Conservation (phyloP, 495 filamentous ascomycete species). For the Niebla homalea region DNA sequence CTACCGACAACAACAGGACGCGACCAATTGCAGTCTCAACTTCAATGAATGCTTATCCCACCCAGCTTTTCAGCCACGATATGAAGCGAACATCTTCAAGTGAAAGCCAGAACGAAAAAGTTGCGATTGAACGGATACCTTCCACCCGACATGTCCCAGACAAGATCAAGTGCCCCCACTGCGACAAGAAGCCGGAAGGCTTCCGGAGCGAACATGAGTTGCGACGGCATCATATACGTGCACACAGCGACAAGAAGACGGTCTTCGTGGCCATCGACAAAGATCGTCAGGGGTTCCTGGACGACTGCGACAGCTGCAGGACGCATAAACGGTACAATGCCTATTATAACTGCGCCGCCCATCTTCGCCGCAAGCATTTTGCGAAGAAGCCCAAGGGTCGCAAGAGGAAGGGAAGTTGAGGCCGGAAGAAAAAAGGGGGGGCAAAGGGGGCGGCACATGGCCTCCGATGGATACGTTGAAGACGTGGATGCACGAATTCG, state of each 20-base stretch:
- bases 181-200: conserved; percentile 65
- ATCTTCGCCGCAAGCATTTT: conserved; percentile 84
- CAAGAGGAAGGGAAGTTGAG: conserved; percentile 43
- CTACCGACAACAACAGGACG: background rate
- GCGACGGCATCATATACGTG: conserved; percentile 68
- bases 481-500: conserved; percentile 67
- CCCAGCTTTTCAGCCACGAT: conserved; percentile 25
- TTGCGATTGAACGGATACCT: conserved; percentile 48
- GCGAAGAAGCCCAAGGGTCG: conserved; percentile 42
- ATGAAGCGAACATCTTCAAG: conserved; percentile 40
- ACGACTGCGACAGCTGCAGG: conserved; percentile 79
- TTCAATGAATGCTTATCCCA: conserved; percentile 5
- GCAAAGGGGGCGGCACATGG: conserved; percentile 71
- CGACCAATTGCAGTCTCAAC: background rate
- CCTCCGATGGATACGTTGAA: conserved; percentile 72
- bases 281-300: conserved; percentile 2
- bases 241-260: conserved; percentile 36
- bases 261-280: conserved; percentile 68
- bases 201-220: conserved; percentile 94
- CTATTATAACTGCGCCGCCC: conserved; percentile 93
- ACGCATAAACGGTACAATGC: conserved; percentile 70
- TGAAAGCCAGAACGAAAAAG: conserved; percentile 21
- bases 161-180: conserved; percentile 62
- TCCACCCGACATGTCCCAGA: conserved; percentile 64
- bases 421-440: conserved; percentile 54